Base-by-base conservation (phyloP, 306 rosid genomes). In the Leucaena leucocephala region DNA sequence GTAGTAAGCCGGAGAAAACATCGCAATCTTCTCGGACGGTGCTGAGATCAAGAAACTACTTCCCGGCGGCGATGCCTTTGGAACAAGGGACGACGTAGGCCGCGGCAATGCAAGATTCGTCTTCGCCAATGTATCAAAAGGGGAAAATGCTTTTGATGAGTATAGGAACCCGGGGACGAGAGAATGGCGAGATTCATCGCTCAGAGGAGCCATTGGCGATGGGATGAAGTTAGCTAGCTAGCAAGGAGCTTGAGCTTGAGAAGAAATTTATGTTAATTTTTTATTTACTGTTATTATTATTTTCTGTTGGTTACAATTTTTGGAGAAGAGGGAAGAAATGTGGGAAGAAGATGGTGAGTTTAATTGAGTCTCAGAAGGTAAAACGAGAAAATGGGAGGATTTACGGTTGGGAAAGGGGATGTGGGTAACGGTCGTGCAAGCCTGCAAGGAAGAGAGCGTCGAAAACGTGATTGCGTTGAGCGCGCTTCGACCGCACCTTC, bases 1-100 rank as follows among this genome's bases (percentile, higher is more conserved):
- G 42, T 90, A 93, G 82, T 76, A 93, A 16, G 82, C 83, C 36
- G 91, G 90, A 59, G 97, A 90, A 85, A 76, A 86, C 97, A 91
- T 76, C 72, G 46, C 74, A 38, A 91, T 49, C 16, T 74, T 74
- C 79, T 91, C 93, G 0, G 27, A 82, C 1, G 98, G 95, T 54
- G 95, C 66, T 15, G 85, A 85, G 52, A 93, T 80, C 86, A 83
- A 54, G 34, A 86, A 39, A 34, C 50, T 71, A 52, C 54, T 54
- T 33, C 65, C 6, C 13, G 75, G 19, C 17, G 86, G 9, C 3
- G 72, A 3, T 57, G 73, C 79, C n/a, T 58, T 74, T 13, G 80
- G 78, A 14, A 35, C 48, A 69, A 33, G 27, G 14, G 63, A 55
- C 50, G 82, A 50, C 46, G 80, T 40, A 4, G 55, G 15, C 55